Base-by-base conservation (phyloP, 768 basidiomycete species). In the Kwoniella sp. region DNA sequence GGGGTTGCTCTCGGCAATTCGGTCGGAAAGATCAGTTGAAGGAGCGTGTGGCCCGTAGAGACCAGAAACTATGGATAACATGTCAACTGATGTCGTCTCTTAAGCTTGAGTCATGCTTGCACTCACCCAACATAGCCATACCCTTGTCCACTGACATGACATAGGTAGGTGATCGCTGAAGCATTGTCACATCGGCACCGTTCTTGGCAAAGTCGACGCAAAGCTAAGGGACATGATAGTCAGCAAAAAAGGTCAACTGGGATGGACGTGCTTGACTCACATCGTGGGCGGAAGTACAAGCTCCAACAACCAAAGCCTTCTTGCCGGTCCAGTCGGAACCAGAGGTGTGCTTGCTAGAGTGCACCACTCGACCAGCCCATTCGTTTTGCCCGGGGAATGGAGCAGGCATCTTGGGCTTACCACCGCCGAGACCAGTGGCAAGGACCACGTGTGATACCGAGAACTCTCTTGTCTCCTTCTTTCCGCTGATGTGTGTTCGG, bases 371-470 rank as follows among this genome's bases (percentile, higher is more conserved):
- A 25, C 76, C 76, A 36, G 30, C 60, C 60, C 73, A 77, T 21
- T 60, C 48, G 25, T 66, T 47, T 53, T 70, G 69, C 1, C 76
- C 76, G 21, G 62, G 59, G 68, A 72, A 72, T 1, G 71, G 65
- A 1, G 72, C 51, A 1, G 86, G 86, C 25, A 84, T 80, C 49
- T 81, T 82, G 0, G 83, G 82, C 30, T 71, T 76, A 27, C 82
- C 83, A 21, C 85, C 84, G 1, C 81, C 82, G 47, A 85, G 79
- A 0, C 87, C 87, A 9, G 85, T 83, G 7, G 86, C 85, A 49
- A 87, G 83, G 9, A 87, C 81, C 22, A 88, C 68, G 70, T 88
- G 86, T 1, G 58, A 58, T 27, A 74, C 69, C 19, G 50, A 68
- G 64, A 86, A 77, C 22, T 68, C 60, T 63, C 84, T 75, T 51